These are phyloP conservation scores for Calocybe gangraenosa DNA, from an alignment of 768 basidiomycete species.

Conservation along the genomic window DNA sequence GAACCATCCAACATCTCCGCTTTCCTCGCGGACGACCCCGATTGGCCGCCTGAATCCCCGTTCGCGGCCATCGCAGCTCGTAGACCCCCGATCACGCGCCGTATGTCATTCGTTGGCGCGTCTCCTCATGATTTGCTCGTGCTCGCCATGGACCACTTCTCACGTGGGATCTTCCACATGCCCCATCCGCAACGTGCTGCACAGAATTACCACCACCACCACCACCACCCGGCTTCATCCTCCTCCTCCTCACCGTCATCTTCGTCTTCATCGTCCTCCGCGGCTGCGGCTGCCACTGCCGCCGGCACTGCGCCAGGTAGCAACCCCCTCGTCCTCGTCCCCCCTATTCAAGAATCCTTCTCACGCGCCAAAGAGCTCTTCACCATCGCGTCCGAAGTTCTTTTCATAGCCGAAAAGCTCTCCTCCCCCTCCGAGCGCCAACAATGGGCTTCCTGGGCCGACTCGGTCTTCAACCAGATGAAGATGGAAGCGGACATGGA, in stretches of 20 bases:
- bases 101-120: slow-evolving; percentile 39
- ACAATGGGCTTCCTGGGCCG: slow-evolving; percentile 59
- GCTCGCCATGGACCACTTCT: slow-evolving; percentile 67
- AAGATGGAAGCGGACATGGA: slow-evolving; percentile 54
- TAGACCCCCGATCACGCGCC: slow-evolving; percentile 45
- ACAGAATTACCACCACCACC: slow-evolving; percentile 4
- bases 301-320: slow-evolving; percentile 8
- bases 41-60: slow-evolving; percentile 49
- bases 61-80: slow-evolving; percentile 45
- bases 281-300: slow-evolving; percentile 2
- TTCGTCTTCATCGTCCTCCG: no score
- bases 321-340: slow-evolving; percentile 10
- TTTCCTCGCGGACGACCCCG: slow-evolving; percentile 35
- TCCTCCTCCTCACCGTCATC: not conserved
- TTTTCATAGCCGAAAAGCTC: slow-evolving; percentile 57
- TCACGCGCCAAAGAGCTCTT: slow-evolving; percentile 57
- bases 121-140: slow-evolving; percentile 49
- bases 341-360: slow-evolving; percentile 30
- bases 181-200: slow-evolving; percentile 37
- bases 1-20: slow-evolving; percentile 1
- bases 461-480: slow-evolving; percentile 60
- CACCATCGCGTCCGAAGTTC: slow-evolving; percentile 59
- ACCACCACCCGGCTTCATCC: not conserved
- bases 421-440: slow-evolving; percentile 38
- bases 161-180: slow-evolving; percentile 69